Evolutionary conservation across 768 basidiomycete genomes (phyloP).

Genomic region (Psilocybe subaeruginosa): DNA sequence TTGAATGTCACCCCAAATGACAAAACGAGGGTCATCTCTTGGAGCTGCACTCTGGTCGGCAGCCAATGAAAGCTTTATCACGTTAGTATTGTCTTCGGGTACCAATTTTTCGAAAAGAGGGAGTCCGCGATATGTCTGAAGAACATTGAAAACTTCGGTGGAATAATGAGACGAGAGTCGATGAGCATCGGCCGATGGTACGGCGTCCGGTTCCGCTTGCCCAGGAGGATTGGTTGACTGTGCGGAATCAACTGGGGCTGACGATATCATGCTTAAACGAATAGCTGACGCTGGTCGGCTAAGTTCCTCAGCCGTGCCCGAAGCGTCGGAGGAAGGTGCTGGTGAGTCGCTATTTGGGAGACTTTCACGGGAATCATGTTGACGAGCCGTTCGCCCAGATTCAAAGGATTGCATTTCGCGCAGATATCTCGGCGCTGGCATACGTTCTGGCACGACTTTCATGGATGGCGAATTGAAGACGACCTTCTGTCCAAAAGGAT

Average conservation of each 20-base stretch:
- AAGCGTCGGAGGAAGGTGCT: slow-evolving; percentile 11
- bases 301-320: slow-evolving; percentile 17
- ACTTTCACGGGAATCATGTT: slow-evolving; percentile 35
- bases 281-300: slow-evolving; percentile 33
- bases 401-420: slow-evolving; percentile 90
- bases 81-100: slow-evolving; percentile 58
- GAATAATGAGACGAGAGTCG: slow-evolving; percentile 63
- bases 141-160: slow-evolving; percentile 77
- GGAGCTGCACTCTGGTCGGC: slow-evolving; percentile 72
- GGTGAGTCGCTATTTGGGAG: slow-evolving; percentile 21
- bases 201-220: slow-evolving; percentile 20
- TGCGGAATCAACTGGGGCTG: slow-evolving; percentile 4
- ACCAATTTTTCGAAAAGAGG: slow-evolving; percentile 72
- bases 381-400: slow-evolving; percentile 76
- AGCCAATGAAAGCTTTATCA: slow-evolving; percentile 72
- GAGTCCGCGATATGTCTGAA: slow-evolving; percentile 79
- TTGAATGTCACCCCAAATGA: slow-evolving; percentile 79
- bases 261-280: slow-evolving; percentile 24
- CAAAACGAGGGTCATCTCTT: slow-evolving; percentile 87
- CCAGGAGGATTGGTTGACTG: not conserved
- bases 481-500: slow-evolving; percentile 70
- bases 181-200: slow-evolving; percentile 48
- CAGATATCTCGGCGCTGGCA: slow-evolving; percentile 56
- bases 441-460: slow-evolving; percentile 41
- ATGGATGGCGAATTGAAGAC: slow-evolving; percentile 62